Evolutionary conservation across 306 rosid species (phyloP), one percentile per base, ranked within the genome.

Genomic region (Styphnolobium japonicum): DNA sequence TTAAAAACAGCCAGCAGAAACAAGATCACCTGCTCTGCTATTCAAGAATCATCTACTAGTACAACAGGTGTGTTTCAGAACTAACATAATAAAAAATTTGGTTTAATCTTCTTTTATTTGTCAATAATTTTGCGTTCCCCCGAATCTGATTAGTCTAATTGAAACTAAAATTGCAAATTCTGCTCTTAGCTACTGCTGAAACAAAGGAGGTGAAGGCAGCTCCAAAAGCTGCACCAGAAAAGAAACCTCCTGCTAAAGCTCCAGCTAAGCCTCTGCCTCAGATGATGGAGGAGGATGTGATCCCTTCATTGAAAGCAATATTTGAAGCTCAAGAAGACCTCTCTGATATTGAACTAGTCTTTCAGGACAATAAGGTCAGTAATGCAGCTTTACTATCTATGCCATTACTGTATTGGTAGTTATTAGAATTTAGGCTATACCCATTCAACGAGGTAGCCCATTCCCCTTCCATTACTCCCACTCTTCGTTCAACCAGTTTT

Each of bases 241-340:
- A 89, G 88, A 92, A 86, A 72, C 81, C 93, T 68, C 84, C 93
- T 2, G 94, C 94, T 19, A 95, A 95, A 89, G 94, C 91, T 10
- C 85, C 89, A 19, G 77, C 6, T 18, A 91, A 95, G 92, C 81
- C 93, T 18, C 83, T 93, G 61, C 97, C 97, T 36, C 87, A 90
- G 83, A 82, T 93, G 94, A 95, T 95, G 98, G 93, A 85, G 67
- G 99, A 91, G 77, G 99, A 95, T 62, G 90, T 95, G 48, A 95
- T 95, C 74, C 98, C 99, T 72, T 46, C 96, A 12, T 84, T 95
- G 76, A 90, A 83, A 88, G 72, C 82, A 64, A 88, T 90, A 77
- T 87, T 95, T 42, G 94, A 89, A 86, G 83, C 91, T 34, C 92
- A 93, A 69, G 74, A 79, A 60, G 97, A 93, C 77, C 75, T 95